Conservation (phyloP, 148 eudicot species). For the Spergularia marina region DNA sequence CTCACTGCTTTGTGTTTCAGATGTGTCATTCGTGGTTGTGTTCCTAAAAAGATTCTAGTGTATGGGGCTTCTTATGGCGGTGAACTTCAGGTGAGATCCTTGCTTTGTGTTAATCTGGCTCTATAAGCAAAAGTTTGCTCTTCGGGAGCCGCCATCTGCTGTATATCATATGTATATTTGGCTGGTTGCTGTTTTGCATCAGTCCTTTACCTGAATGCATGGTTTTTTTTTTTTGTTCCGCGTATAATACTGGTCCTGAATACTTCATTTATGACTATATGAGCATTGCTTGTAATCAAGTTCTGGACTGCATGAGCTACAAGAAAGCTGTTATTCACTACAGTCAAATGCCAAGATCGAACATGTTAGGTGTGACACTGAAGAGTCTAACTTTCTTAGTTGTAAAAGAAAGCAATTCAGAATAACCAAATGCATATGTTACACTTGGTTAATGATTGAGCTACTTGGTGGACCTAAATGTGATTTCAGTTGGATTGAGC, state of each 20-base stretch:
- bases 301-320: neutral
- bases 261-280: neutral
- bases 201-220: neutral
- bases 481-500: neutral
- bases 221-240: neutral
- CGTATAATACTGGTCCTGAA: neutral
- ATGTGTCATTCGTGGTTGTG: constrained; percentile 99
- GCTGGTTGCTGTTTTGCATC: neutral
- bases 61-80: constrained; percentile 89
- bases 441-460: no score
- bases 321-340: neutral
- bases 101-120: neutral
- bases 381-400: neutral
- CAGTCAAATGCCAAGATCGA: neutral
- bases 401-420: no score
- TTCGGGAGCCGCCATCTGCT: neutral
- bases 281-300: neutral
- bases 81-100: constrained; percentile 77
- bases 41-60: constrained; percentile 96
- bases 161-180: neutral
- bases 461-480: no score
- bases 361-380: neutral
- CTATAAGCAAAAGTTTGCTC: neutral
- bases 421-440: no score
- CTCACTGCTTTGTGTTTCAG: constrained; percentile 37